A percentile compares a stretch with the other conserved stretches of the same genome.
Conservation (phyloP, 768 basidiomycete species). For the Austroboletus festivus region DNA sequence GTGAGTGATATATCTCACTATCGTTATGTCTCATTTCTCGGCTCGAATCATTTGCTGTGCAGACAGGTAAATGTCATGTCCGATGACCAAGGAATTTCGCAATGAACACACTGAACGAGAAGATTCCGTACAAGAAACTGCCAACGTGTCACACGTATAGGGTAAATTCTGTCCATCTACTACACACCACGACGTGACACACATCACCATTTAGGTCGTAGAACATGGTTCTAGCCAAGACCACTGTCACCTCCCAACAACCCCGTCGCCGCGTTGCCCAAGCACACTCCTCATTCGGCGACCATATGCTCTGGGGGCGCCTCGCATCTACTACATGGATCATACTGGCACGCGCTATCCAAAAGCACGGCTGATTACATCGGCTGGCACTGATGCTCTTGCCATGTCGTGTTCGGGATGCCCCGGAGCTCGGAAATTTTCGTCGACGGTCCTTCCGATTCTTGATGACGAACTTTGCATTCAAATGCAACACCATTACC, state of each 20-base stretch:
- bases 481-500: not conserved
- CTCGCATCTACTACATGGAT: not conserved
- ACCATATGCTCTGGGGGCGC: no score
- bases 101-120: no score
- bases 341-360: not conserved
- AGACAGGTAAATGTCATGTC: conserved; percentile 30
- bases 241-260: no score
- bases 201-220: no score
- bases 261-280: no score
- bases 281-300: no score
- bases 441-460: not conserved
- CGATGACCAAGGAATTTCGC: no score
- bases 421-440: not conserved
- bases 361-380: not conserved
- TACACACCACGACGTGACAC: no score
- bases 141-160: no score
- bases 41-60: not conserved
- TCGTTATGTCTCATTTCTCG: not conserved
- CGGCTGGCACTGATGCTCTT: not conserved
- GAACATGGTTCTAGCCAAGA: no score
- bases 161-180: no score
- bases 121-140: no score
- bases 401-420: not conserved
- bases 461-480: not conserved
- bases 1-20: conserved; percentile 6